Percentiles rank a stretch among this genome's conserved stretches.
phyloP scores from a whole-genome alignment of 2,329 filamentous ascomycete genomes.

The Pseudopithomyces maydicus region DNA sequence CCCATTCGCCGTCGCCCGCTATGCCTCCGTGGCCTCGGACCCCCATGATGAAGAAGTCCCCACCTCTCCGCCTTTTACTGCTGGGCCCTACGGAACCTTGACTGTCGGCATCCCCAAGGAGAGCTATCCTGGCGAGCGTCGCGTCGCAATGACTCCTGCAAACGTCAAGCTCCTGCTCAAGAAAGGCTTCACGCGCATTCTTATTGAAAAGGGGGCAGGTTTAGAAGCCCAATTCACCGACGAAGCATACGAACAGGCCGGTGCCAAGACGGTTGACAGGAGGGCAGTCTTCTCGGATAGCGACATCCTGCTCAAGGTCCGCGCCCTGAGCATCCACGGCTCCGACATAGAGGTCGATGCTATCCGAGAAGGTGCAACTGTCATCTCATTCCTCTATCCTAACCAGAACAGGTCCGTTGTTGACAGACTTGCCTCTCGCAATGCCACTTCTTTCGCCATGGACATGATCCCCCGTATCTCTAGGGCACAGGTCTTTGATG shows the following conservation, averaged over 20 bases:
- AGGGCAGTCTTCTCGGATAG: constrained; percentile 73
- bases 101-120: constrained; percentile 81
- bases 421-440: constrained; percentile 70
- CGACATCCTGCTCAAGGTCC: constrained; percentile 84
- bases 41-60: constrained; percentile 43
- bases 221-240: constrained; percentile 77
- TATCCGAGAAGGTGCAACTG: constrained; percentile 70
- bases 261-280: constrained; percentile 75
- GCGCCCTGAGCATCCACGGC: constrained; percentile 67
- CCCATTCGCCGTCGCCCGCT: constrained; percentile 31
- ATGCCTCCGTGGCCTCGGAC: constrained; percentile 39
- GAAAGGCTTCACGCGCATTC: constrained; percentile 78
- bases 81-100: constrained; percentile 69
- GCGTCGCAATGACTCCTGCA: constrained; percentile 82
- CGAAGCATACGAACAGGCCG: constrained; percentile 75
- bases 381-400: constrained; percentile 85
- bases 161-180: constrained; percentile 83
- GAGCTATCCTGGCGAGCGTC: constrained; percentile 76
- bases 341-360: constrained; percentile 68
- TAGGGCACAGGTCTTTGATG: constrained; percentile 85
- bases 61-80: constrained; percentile 41
- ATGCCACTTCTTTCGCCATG: constrained; percentile 84
- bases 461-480: constrained; percentile 92
- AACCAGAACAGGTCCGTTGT: constrained; percentile 78
- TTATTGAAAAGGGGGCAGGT: constrained; percentile 83